A percentile compares a stretch with the other conserved stretches of the same genome.
Evolutionary conservation across 2,329 filamentous ascomycete genomes (phyloP).

Genomic region (Aspergillus neotritici): DNA sequence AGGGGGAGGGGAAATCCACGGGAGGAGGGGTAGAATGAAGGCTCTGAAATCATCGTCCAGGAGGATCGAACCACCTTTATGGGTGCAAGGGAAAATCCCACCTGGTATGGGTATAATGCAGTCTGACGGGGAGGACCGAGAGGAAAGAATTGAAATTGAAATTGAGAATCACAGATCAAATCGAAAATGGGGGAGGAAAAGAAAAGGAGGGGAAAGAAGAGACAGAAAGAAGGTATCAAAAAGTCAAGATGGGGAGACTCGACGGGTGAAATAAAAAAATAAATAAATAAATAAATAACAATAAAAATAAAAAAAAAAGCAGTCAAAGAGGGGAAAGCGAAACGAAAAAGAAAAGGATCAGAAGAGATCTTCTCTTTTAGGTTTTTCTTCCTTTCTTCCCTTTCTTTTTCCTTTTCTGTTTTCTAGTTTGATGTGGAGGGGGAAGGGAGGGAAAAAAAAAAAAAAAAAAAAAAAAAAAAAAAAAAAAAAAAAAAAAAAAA

Average conservation of each 20-base stretch:
- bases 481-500: neutral
- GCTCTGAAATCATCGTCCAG: too few relatives aligned
- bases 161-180: neutral
- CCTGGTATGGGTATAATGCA: slow-evolving; percentile 8
- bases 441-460: neutral
- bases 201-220: slow-evolving; percentile 1
- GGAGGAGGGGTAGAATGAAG: neutral
- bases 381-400: too few relatives aligned
- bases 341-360: slow-evolving; percentile 1
- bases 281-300: neutral
- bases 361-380: neutral
- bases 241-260: neutral
- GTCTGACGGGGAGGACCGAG: neutral
- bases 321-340: neutral
- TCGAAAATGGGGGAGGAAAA: slow-evolving; percentile 1
- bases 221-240: slow-evolving; percentile 1
- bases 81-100: slow-evolving; percentile 7
- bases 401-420: neutral
- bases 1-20: slow-evolving; percentile 5
- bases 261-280: neutral
- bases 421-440: neutral
- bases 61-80: slow-evolving; percentile 4
- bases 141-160: slow-evolving; percentile 1
- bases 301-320: neutral
- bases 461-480: neutral